Conservation (phyloP, 2,329 filamentous ascomycete genomes). For the Calonectria fujianensis region DNA sequence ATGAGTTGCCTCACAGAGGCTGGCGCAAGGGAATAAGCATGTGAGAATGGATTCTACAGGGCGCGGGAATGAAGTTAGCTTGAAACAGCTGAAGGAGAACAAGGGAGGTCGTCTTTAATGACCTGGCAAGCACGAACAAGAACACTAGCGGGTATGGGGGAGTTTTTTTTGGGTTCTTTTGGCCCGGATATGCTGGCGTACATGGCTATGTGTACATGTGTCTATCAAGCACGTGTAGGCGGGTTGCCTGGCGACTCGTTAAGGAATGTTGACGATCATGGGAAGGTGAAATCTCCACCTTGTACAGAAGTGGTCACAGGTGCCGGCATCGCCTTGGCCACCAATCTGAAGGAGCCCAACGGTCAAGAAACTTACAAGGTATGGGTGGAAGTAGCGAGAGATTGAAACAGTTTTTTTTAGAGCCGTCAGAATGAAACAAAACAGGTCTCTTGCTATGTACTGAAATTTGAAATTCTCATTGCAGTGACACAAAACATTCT, state of each 20-base stretch:
- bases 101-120: conserved; percentile 38
- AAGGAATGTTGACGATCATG: conserved; percentile 1
- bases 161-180: conserved; percentile 42
- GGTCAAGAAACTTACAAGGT: not conserved
- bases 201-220: conserved; percentile 44
- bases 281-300: not conserved
- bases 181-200: conserved; percentile 40
- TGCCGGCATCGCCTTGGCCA: conserved; percentile 23
- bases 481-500: not conserved
- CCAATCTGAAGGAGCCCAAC: not conserved
- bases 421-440: conserved; percentile 42
- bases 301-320: conserved; percentile 4
- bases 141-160: conserved; percentile 49
- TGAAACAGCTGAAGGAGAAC: not conserved
- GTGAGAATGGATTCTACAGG: conserved; percentile 38
- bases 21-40: conserved; percentile 43
- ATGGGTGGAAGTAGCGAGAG: conserved; percentile 13
- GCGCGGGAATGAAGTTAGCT: conserved; percentile 28
- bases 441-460: conserved; percentile 34
- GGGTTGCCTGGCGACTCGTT: conserved; percentile 32
- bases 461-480: not conserved
- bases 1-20: conserved; percentile 37
- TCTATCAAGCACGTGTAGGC: conserved; percentile 45
- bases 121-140: conserved; percentile 41
- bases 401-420: conserved; percentile 26